Percentiles rank a stretch among this genome's conserved stretches.
Conservation (phyloP, 768 basidiomycete genomes). For the Serendipita sp. region DNA sequence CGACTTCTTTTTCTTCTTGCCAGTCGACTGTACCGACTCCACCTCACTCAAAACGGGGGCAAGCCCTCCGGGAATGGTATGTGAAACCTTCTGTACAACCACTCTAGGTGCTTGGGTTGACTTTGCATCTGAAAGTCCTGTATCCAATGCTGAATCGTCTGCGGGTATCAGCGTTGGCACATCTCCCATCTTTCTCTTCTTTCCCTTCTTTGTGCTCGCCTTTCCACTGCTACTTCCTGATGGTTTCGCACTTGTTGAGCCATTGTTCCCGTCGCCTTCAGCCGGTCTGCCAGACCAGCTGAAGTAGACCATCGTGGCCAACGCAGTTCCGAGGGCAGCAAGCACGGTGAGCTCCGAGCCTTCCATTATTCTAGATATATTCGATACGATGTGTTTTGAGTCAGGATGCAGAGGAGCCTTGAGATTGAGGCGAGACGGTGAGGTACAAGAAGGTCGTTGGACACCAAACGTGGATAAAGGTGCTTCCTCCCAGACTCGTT, state of each 20-base stretch:
- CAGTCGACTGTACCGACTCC: conserved; percentile 1
- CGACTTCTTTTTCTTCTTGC: conserved; percentile 4
- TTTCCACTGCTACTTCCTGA: background rate
- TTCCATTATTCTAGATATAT: background rate
- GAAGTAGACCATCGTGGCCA: background rate
- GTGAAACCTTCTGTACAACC: background rate
- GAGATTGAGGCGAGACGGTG: too few species aligned
- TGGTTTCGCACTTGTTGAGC: background rate
- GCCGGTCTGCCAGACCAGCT: background rate
- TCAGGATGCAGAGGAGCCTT: too few species aligned
- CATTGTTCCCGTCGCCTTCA: background rate
- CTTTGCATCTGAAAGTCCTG: background rate
- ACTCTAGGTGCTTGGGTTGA: background rate
- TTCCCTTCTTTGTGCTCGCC: background rate
- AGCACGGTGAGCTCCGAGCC: background rate
- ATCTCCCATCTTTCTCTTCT: background rate
- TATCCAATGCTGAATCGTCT: background rate
- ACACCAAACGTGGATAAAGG: too few species aligned
- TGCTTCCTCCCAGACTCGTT: too few species aligned
- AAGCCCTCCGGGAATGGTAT: conserved; percentile 1
- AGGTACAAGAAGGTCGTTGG: too few species aligned
- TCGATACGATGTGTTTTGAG: background rate
- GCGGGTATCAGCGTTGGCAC: background rate
- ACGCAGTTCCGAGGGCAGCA: background rate
- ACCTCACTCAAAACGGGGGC: background rate